phyloP scores from a whole-genome alignment of 176 grass and related monocot species.

The Cocos nucifera region DNA sequence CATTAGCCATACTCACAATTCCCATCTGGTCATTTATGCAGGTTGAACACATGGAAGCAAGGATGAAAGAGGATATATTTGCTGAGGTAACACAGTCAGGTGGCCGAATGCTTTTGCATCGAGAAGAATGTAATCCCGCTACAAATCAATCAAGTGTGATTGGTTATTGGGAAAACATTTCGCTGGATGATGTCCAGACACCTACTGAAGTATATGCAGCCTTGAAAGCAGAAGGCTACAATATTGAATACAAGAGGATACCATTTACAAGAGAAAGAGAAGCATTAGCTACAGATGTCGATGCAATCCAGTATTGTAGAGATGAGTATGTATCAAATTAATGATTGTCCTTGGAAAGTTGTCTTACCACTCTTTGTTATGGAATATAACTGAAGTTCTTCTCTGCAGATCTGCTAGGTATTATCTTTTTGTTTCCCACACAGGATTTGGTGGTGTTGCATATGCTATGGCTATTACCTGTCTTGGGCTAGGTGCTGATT shows the following conservation, averaged over 20 bases:
- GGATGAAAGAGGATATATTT: conserved; percentile 95
- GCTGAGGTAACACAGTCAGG: conserved; percentile 60
- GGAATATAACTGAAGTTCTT: conserved; percentile 19
- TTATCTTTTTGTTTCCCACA: conserved; percentile 91
- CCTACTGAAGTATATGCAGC: conserved; percentile 68
- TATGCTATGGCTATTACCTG: conserved; percentile 97
- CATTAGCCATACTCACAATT: background rate
- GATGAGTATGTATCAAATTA: conserved; percentile 42
- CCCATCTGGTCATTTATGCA: conserved; percentile 27
- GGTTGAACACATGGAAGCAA: conserved; percentile 78
- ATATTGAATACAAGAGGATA: conserved; percentile 78
- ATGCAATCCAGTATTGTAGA: conserved; percentile 77
- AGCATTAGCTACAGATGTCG: conserved; percentile 92
- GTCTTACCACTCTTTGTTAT: conserved; percentile 9
- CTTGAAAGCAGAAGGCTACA: conserved; percentile 59
- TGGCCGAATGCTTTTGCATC: conserved; percentile 78
- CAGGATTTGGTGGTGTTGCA: conserved; percentile 82
- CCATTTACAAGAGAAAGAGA: conserved; percentile 91
- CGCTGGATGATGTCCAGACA: conserved; percentile 57
- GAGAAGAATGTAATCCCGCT: conserved; percentile 53
- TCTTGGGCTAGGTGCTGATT: conserved; percentile 63
- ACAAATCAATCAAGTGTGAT: conserved; percentile 59
- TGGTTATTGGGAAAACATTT: conserved; percentile 95
- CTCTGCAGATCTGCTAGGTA: conserved; percentile 72
- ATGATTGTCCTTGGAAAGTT: conserved; percentile 1